Percentiles rank a stretch among this genome's conserved stretches.
Evolutionary conservation across 495 filamentous ascomycete genomes (phyloP).

Genomic region (Chlorociboria aeruginascens): DNA sequence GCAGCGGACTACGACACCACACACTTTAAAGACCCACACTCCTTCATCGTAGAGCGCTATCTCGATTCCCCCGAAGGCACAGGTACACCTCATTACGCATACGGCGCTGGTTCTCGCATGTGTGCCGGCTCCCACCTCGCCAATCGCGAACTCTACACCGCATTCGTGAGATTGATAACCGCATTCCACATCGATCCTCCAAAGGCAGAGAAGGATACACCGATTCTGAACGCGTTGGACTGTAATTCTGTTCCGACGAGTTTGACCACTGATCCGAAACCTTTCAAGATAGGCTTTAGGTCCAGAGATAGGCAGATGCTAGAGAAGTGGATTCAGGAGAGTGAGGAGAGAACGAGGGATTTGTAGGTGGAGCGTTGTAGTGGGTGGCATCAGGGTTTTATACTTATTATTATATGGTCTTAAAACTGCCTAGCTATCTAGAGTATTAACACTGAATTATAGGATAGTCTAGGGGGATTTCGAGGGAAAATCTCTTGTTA

Average conservation of each 20-base stretch:
- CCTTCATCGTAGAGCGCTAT: constrained; percentile 54
- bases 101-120: constrained; percentile 60
- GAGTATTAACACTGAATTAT: too few species aligned
- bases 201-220: constrained; percentile 28
- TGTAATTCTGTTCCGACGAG: constrained; percentile 52
- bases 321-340: constrained; percentile 40
- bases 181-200: constrained; percentile 38
- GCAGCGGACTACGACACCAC: constrained; percentile 55
- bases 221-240: constrained; percentile 47
- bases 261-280: constrained; percentile 60
- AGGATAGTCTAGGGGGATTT: too few species aligned
- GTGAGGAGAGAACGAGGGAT: constrained; percentile 27
- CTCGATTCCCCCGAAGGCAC: constrained; percentile 40
- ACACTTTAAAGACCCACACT: constrained; percentile 48
- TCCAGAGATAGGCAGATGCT: constrained; percentile 32
- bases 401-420: too few species aligned
- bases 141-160: constrained; percentile 56
- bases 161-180: constrained; percentile 54
- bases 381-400: background rate
- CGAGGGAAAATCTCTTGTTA: too few species aligned
- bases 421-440: too few species aligned
- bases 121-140: constrained; percentile 60
- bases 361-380: background rate
- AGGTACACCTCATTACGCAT: constrained; percentile 59
- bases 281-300: constrained; percentile 48